Percentiles rank a stretch among this genome's conserved stretches.
phyloP scores from a whole-genome alignment of 345 rosid genomes.

The Salix dunnii region DNA sequence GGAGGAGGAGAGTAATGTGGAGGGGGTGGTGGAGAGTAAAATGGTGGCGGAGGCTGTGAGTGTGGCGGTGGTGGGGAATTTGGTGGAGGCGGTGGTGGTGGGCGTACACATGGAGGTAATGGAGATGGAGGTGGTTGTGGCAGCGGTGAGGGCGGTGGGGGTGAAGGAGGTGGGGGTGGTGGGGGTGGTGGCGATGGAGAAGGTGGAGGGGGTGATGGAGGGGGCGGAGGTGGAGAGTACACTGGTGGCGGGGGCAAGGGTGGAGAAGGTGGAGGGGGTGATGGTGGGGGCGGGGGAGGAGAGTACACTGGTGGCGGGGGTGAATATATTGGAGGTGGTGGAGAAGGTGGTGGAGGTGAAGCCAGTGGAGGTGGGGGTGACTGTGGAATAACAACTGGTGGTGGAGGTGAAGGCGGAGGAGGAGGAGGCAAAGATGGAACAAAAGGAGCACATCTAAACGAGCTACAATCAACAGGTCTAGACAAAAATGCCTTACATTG shows the following conservation, averaged over 20 bases:
- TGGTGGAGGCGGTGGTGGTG: constrained; percentile 33
- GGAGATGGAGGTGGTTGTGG: constrained; percentile 14
- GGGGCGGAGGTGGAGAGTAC: not conserved
- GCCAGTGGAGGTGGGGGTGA: constrained; percentile 9
- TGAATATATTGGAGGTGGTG: constrained; percentile 19
- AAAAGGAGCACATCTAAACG: constrained; percentile 65
- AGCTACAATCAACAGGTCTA: constrained; percentile 59
- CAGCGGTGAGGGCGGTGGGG: constrained; percentile 24
- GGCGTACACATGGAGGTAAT: constrained; percentile 21
- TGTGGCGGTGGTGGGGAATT: constrained; percentile 38
- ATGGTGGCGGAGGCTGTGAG: constrained; percentile 11
- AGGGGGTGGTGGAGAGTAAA: constrained; percentile 22
- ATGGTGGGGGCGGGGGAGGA: constrained; percentile 25
- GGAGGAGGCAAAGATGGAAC: constrained; percentile 58
- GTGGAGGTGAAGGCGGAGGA: constrained; percentile 61
- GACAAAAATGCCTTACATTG: constrained; percentile 64
- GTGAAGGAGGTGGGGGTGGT: constrained; percentile 16
- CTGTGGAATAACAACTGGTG: constrained; percentile 10
- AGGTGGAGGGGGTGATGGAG: constrained; percentile 10
- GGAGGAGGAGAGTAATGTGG: constrained; percentile 15
- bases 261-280: not conserved
- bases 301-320: constrained; percentile 28
- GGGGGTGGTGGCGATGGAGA: constrained; percentile 42
- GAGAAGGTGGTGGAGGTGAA: constrained; percentile 3
- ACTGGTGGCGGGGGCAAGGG: constrained; percentile 22